A percentile compares a stretch with the other conserved stretches of the same genome.
phyloP scores from a whole-genome alignment of 108 stramenopile species.

The Fragilariopsis cylindrus region DNA sequence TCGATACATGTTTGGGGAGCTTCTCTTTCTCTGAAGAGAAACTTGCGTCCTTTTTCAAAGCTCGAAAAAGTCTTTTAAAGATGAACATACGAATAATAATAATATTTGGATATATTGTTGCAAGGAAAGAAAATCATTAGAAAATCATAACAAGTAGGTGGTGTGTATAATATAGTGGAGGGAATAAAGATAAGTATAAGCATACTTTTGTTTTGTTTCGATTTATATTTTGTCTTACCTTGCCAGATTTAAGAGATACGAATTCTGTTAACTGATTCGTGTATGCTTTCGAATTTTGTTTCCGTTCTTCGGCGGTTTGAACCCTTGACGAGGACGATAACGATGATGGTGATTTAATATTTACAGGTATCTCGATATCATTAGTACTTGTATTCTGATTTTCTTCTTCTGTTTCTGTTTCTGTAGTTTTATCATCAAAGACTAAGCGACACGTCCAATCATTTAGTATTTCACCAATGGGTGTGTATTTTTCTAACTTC shows the following conservation, averaged over 20 bases:
- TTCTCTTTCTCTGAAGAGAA: background rate
- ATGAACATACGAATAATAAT: background rate
- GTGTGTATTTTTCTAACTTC: constrained; percentile 17
- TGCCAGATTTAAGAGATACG: constrained; percentile 4
- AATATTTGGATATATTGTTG: constrained; percentile 2
- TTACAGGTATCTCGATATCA: too few species aligned
- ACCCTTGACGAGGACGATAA: background rate
- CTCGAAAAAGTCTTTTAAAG: background rate
- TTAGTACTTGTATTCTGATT: background rate
- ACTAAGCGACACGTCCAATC: constrained; percentile 40
- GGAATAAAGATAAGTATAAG: background rate
- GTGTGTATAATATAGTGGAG: too few species aligned
- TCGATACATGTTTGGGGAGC: too few species aligned
- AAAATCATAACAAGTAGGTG: background rate
- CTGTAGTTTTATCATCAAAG: background rate
- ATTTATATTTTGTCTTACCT: background rate
- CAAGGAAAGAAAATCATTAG: background rate
- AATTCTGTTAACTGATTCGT: background rate
- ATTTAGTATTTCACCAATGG: constrained; percentile 21
- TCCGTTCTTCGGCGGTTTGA: background rate
- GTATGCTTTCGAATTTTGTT: background rate
- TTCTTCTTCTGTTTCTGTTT: background rate
- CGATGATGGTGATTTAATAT: too few species aligned
- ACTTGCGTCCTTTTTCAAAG: background rate
- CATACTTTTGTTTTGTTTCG: background rate